Base-by-base conservation (phyloP, 202 grass and related monocot species). In the Bolboschoenoplectus hybrid region DNA sequence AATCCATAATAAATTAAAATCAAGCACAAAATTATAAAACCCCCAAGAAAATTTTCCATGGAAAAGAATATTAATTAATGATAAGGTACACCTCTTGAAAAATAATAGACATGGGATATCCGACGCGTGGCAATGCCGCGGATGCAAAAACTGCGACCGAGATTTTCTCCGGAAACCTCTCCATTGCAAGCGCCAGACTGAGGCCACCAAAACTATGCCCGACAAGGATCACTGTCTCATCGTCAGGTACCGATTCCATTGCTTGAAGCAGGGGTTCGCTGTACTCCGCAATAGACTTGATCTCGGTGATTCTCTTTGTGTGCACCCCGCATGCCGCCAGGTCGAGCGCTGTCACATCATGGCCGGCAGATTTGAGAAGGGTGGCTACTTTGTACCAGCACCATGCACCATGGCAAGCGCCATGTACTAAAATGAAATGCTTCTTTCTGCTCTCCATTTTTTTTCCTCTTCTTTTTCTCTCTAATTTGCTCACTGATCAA, bases 391-490 rank as follows among this genome's bases (percentile, higher is more conserved):
- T 93, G 87, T 87, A 92, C 88, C 89, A 97, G 46, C 89, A 84
- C 91, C 91, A 97, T 47, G 88, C 94, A 53, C 94, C 94, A 36
- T 75, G 63, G 67, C 85, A 76, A 26, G 90, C 84, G 52, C 91
- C 94, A 81, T 97, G 94, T 61, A 97, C 91, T 2, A 97, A 88
- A 5, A 93, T 83, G 20, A 93, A 57, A 88, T 88, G 94, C 79
- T 71, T 85, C 20, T 65, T 65, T 10, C 63, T 65, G 20, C 20
- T 9, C 7, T 65, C 63, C 63, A 65, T 65, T 26, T 65, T 11
- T 3, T 65, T 9, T 35, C 9, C 11, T 6, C 35, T 65, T 65
- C 9, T 65, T 35, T 65, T 26, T 35, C 20, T 17, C 7, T 1
- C 63, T 53, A 1, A 44, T 44, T 44, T 61, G 57, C 57, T 20